Conservation (phyloP, 129 eudicot species). For the Kitagawia praeruptora region DNA sequence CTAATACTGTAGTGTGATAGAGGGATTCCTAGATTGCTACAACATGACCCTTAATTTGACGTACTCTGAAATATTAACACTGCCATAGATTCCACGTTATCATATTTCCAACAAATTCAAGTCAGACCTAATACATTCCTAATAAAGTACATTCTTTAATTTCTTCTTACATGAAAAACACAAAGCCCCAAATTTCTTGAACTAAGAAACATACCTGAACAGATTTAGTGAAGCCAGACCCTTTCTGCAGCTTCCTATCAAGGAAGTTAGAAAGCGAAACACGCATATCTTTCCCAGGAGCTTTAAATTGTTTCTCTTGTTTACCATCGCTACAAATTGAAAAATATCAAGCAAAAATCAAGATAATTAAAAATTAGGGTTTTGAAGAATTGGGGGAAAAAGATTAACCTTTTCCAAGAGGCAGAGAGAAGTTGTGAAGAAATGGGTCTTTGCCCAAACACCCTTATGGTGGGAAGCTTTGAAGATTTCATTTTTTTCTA, state of each 20-base stretch:
- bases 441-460: conserved; percentile 64
- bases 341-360: conserved; percentile 10
- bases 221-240: conserved; percentile 29
- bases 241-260: conserved; percentile 52
- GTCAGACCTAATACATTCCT: too few species aligned
- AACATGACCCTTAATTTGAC: not conserved
- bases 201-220: conserved; percentile 23
- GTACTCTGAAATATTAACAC: not conserved
- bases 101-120: not conserved
- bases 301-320: conserved; percentile 7
- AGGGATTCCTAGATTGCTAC: not conserved
- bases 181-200: not conserved
- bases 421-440: conserved; percentile 42
- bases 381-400: not conserved
- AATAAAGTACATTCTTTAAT: not conserved
- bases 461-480: conserved; percentile 33
- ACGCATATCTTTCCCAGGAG: conserved; percentile 12
- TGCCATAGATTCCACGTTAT: not conserved
- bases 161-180: not conserved
- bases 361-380: conserved; percentile 8
- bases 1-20: not conserved
- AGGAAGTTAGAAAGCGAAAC: conserved; percentile 63
- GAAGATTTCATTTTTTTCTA: conserved; percentile 30
- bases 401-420: conserved; percentile 30
- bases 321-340: conserved; percentile 26